Conservation (phyloP, 176 grass and related monocot genomes). For the Eremochloa ophiuroides region DNA sequence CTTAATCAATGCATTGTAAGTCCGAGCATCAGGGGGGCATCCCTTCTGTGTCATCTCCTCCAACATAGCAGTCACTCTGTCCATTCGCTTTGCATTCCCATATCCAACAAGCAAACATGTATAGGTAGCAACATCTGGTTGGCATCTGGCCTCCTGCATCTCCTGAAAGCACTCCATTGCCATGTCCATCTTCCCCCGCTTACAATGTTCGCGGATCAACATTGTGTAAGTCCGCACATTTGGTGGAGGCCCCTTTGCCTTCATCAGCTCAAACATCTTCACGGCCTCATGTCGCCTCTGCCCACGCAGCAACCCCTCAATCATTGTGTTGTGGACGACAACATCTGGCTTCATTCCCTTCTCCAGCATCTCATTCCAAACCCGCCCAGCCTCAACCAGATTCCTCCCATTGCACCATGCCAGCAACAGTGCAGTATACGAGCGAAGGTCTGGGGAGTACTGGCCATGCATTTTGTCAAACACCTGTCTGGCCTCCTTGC, state of each 20-base stretch:
- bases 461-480: constrained; percentile 62
- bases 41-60: constrained; percentile 63
- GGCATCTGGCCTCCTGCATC: constrained; percentile 49
- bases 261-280: constrained; percentile 95
- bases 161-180: constrained; percentile 58
- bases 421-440: constrained; percentile 62
- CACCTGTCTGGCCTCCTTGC: constrained; percentile 66
- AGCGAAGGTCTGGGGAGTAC: constrained; percentile 51
- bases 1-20: constrained; percentile 88
- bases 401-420: constrained; percentile 81
- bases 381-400: constrained; percentile 57
- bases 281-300: constrained; percentile 68
- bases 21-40: constrained; percentile 52
- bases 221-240: constrained; percentile 78
- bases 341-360: constrained; percentile 66
- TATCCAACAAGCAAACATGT: constrained; percentile 85
- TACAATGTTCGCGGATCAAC: constrained; percentile 69
- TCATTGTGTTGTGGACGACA: constrained; percentile 74
- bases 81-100: constrained; percentile 76
- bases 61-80: constrained; percentile 61
- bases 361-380: constrained; percentile 94
- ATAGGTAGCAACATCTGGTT: constrained; percentile 54
- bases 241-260: constrained; percentile 71
- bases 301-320: constrained; percentile 69
- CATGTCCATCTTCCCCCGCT: constrained; percentile 81